These are phyloP conservation scores for Royoungia palumana DNA, from an alignment of 768 basidiomycete species.

Conservation along the genomic window DNA sequence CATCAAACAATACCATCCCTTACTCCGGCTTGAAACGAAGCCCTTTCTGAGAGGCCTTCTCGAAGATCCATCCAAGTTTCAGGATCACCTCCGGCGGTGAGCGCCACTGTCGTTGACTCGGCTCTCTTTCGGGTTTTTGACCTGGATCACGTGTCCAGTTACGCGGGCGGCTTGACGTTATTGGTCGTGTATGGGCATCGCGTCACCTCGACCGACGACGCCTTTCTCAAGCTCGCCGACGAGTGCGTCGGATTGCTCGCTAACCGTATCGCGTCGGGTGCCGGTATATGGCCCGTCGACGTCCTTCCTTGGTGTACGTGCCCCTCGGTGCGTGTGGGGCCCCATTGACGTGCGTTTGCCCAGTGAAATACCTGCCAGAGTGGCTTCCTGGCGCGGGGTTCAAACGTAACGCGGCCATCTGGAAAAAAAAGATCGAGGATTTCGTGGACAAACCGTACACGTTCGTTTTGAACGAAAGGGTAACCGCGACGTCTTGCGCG, in stretches of 20 bases:
- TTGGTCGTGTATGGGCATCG: constrained; percentile 64
- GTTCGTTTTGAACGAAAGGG: constrained; percentile 55
- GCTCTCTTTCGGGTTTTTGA: not conserved
- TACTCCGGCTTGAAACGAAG: constrained; percentile 54
- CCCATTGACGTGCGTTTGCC: not conserved
- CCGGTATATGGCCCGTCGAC: constrained; percentile 43
- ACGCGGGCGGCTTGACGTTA: constrained; percentile 52
- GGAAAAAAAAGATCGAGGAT: constrained; percentile 64
- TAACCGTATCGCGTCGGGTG: constrained; percentile 42
- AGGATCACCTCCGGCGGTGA: constrained; percentile 36
- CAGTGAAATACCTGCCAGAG: constrained; percentile 53
- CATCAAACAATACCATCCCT: constrained; percentile 55
- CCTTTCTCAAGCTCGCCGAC: constrained; percentile 40
- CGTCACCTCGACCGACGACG: constrained; percentile 38
- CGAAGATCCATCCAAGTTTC: constrained; percentile 35
- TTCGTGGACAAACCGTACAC: constrained; percentile 64
- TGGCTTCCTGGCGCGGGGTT: constrained; percentile 72
- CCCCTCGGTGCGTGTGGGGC: not conserved
- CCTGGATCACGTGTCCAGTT: constrained; percentile 34
- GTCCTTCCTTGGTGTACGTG: constrained; percentile 35
- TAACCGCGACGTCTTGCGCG: constrained; percentile 17
- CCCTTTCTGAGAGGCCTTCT: constrained; percentile 56
- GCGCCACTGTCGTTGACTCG: not conserved
- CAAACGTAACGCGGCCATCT: constrained; percentile 52
- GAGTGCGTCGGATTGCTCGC: constrained; percentile 41